Percentiles rank a stretch among this genome's conserved stretches.
Evolutionary conservation across 2,329 filamentous ascomycete species (phyloP).

Genomic region (Colletotrichum graminicola): DNA sequence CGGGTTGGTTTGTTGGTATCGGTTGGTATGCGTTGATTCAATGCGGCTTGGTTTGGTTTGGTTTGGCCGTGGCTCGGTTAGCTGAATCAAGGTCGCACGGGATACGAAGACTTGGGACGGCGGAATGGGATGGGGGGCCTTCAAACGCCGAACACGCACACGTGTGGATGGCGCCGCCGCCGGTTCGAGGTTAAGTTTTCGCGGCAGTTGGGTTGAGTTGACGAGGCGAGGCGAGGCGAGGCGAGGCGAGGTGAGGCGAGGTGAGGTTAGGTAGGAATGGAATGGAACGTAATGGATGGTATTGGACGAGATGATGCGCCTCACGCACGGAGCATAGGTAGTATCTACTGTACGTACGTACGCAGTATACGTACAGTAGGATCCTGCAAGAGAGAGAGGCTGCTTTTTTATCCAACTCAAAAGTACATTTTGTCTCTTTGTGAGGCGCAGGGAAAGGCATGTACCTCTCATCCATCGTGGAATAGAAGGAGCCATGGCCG

Average conservation of each 20-base stretch:
- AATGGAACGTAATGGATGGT: not conserved
- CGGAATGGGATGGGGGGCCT: not conserved
- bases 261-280: not conserved
- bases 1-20: not conserved
- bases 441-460: not conserved
- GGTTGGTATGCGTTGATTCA: not conserved
- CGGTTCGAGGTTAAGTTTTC: not conserved
- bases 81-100: not conserved
- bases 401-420: not conserved
- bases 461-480: not conserved
- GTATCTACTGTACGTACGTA: not conserved
- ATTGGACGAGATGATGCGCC: not conserved
- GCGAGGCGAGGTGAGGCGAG: not conserved
- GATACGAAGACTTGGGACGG: not conserved
- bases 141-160: not conserved
- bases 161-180: not conserved
- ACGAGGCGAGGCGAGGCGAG: not conserved
- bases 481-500: not conserved
- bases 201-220: not conserved
- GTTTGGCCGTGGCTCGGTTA: not conserved
- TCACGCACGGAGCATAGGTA: too few relatives aligned
- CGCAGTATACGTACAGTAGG: not conserved
- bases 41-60: not conserved
- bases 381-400: not conserved
- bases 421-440: not conserved